Evolutionary conservation across 345 rosid genomes (phyloP), one percentile per base, ranked within the genome.

Genomic region (Excoecaria cochinchinensis): DNA sequence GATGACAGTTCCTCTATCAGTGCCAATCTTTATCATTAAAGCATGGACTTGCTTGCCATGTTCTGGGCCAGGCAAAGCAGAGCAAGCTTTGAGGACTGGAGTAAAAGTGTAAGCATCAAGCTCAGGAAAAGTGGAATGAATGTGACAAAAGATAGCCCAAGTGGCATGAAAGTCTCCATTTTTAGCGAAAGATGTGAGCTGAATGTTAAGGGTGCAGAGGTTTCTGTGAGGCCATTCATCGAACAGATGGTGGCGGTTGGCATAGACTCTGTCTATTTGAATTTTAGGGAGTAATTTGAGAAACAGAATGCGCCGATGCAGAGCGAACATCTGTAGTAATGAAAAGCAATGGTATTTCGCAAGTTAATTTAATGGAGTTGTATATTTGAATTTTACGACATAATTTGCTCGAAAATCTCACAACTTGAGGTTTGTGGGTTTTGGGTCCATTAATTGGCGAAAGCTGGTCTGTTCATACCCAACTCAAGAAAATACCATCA

Each of bases 11-110:
- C 95, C 95, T 4, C 78, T 55, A 74, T 85, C 89, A 3, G 83
- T 67, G 39, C 92, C 97, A 42, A 48, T 78, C 78, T 90, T 91
- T 74, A 89, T 74, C 91, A 91, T 89, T 72, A 90, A 59, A n/a
- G 86, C 86, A 77, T 91, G 98, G 58, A 90, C 89, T 84, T 87
- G 97, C 60, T 84, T 82, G 80, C 95, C 98, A 5, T 80, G 82
- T 63, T 79, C 77, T 2, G 76, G 82, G 51, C 59, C 71, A 5
- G 85, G 89, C 76, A 90, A 80, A 59, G 71, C 72, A 42, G 90
- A 77, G 78, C 97, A 93, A 0, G 91, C 98, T 0, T 82, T 74
- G 70, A 93, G 86, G 80, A 90, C 83, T 1, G 95, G 91, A 14
- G 97, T 86, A 86, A 91, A 90, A 58, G 97, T 84, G 77, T 86